Evolutionary conservation across 768 basidiomycete species (phyloP).

Genomic region (Boletus pseudopeckii): DNA sequence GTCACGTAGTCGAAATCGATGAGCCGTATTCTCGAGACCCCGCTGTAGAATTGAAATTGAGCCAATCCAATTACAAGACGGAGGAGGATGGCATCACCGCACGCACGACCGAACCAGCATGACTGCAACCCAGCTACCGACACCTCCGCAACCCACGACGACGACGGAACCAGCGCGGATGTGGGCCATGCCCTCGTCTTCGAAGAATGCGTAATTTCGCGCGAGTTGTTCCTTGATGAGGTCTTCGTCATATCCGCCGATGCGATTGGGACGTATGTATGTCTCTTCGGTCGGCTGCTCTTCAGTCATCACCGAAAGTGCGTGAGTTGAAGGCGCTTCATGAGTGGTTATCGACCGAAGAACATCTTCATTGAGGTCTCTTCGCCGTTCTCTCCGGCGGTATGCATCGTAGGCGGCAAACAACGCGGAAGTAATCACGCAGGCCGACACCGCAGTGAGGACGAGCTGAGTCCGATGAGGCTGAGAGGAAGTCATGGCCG

Average conservation of each 20-base stretch:
- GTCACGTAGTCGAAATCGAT: conserved; percentile 97
- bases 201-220: conserved; percentile 92
- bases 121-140: conserved; percentile 93
- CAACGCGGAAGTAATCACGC: conserved; percentile 54
- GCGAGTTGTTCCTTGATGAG: conserved; percentile 88
- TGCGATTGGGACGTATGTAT: conserved; percentile 15
- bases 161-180: conserved; percentile 76
- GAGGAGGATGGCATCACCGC: background rate
- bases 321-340: background rate
- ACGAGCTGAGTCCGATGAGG: conserved; percentile 66
- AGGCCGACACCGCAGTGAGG: conserved; percentile 61
- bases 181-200: conserved; percentile 80
- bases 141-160: conserved; percentile 93
- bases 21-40: conserved; percentile 73
- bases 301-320: background rate
- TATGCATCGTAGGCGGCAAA: conserved; percentile 58
- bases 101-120: conserved; percentile 91
- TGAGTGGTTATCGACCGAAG: conserved; percentile 44
- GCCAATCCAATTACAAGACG: background rate
- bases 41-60: conserved; percentile 39
- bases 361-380: conserved; percentile 55
- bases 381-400: conserved; percentile 45
- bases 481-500: conserved; percentile 28
- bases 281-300: conserved; percentile 9
- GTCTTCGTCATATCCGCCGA: conserved; percentile 62